Percentiles rank a stretch among this genome's conserved stretches.
Conservation (phyloP, 1,139 yeast genomes). For the Lodderomyces margitis region DNA sequence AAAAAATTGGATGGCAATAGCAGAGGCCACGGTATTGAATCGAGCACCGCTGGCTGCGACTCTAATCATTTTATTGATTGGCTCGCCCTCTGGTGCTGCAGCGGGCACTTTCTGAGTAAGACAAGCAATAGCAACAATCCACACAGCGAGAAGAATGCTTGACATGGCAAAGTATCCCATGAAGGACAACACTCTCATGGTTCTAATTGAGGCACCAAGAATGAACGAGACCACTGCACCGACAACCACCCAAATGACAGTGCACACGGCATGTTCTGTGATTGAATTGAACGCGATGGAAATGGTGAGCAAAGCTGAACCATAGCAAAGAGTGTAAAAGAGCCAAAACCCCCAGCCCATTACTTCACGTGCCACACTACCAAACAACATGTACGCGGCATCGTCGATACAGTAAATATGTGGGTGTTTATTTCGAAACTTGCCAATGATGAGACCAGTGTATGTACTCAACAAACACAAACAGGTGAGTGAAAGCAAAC, state of each 20-base stretch:
- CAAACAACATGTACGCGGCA: background rate
- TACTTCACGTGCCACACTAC: background rate
- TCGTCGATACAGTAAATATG: background rate
- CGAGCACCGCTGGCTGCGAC: background rate
- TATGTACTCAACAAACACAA: conserved; percentile 1
- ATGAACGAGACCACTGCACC: background rate
- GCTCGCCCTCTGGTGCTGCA: background rate
- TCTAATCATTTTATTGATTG: background rate
- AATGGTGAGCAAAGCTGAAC: conserved; percentile 1
- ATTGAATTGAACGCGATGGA: background rate
- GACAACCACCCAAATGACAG: background rate
- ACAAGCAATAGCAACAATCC: background rate
- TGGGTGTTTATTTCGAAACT: background rate
- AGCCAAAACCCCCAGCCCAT: background rate
- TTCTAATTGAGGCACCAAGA: conserved; percentile 1
- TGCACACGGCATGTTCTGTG: background rate
- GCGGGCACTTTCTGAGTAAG: background rate
- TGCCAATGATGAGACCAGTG: background rate
- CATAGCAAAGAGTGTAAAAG: conserved; percentile 1
- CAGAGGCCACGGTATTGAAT: background rate
- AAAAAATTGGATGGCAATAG: background rate
- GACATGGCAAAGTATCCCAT: conserved; percentile 1
- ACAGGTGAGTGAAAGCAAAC: background rate
- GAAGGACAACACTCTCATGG: background rate
- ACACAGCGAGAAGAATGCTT: background rate